Base-by-base conservation (phyloP, 2,329 filamentous ascomycete species). In the Cercospora sp. region DNA sequence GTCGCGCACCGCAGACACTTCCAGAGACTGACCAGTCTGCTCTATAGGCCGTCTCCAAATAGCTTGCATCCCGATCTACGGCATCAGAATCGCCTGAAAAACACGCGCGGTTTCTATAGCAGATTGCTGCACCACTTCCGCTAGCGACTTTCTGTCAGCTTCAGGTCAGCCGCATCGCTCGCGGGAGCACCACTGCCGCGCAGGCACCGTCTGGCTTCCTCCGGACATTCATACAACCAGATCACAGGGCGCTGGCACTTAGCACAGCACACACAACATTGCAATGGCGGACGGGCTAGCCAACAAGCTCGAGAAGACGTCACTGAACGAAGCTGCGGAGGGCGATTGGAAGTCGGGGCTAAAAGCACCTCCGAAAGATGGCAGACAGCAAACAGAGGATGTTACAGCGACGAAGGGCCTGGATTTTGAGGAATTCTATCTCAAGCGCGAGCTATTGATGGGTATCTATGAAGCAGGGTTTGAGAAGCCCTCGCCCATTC, bases 401-500 rank as follows among this genome's bases (percentile, higher is more conserved):
- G 96, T 99, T 70, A 98, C 94, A 67, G 94, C 93, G 76, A 99
- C 94, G 33, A 98, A 97, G 84, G 95, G 95, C 69, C 86, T 99
- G 70, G 95, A 99, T 75, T 99, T 97, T 78, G 96, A 99, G 82
- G 92, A 98, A 74, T 97, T 99, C 79, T 91, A 91, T 73, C 90
- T 99, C 75, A 97, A 97, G 84, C 88, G 95, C 79, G 92, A 97
- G 79, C 84, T 99, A 69, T 88, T 99, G 83, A 99, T 98, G 94
- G 95, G 95, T 71, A 98, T 99, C 73, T 99, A 98, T 81, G 95
- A 99, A 84, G 95, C 95, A 74, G 95, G 95, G 71, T 99, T 97
- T 81, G 95, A 99, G 81, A 97, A 97, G 83, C 95, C 95, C 16
- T 99, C 95, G 66, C 95, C 95, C 10, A 99, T 99, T 76, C 95